A percentile compares a stretch with the other conserved stretches of the same genome.
Conservation (phyloP, 2,329 filamentous ascomycete species). For the Alternaria angustiovoidea region DNA sequence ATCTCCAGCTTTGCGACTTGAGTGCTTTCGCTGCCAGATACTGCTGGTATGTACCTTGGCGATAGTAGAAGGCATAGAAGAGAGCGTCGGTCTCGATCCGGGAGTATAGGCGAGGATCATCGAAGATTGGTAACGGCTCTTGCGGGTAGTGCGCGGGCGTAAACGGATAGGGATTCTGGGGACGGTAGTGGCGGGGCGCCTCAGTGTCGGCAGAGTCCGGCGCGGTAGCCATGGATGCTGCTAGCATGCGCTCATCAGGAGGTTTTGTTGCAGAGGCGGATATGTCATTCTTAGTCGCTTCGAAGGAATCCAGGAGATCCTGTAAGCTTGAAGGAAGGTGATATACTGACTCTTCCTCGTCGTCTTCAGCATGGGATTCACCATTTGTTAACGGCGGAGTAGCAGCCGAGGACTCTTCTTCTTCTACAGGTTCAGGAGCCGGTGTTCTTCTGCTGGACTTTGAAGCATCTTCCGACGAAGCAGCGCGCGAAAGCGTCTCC, state of each 20-base stretch:
- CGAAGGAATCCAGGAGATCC: conserved; percentile 90
- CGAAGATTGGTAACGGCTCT: conserved; percentile 89
- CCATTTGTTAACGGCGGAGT: conserved; percentile 60
- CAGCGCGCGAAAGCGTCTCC: conserved; percentile 40
- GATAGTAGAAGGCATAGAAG: conserved; percentile 99
- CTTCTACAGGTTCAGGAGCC: conserved; percentile 43
- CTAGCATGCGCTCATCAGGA: conserved; percentile 76
- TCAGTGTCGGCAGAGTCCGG: conserved; percentile 83
- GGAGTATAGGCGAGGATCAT: conserved; percentile 86
- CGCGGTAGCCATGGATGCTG: conserved; percentile 74
- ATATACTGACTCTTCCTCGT: conserved; percentile 82
- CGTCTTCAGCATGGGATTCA: conserved; percentile 60
- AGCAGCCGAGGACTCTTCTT: conserved; percentile 47
- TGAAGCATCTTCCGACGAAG: conserved; percentile 41
- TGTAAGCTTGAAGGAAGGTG: conserved; percentile 88
- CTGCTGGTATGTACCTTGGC: conserved; percentile 94
- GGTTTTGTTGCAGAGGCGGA: conserved; percentile 66
- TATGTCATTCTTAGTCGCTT: conserved; percentile 77
- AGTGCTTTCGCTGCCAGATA: conserved; percentile 95
- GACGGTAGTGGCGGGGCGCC: conserved; percentile 82
- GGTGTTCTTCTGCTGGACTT: conserved; percentile 38
- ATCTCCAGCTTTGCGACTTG: conserved; percentile 98
- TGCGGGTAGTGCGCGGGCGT: conserved; percentile 88
- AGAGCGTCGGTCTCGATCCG: conserved; percentile 94
- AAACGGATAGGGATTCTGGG: conserved; percentile 77